phyloP scores from a whole-genome alignment of 2,329 filamentous ascomycete genomes.

The Lachnellula cervina region DNA sequence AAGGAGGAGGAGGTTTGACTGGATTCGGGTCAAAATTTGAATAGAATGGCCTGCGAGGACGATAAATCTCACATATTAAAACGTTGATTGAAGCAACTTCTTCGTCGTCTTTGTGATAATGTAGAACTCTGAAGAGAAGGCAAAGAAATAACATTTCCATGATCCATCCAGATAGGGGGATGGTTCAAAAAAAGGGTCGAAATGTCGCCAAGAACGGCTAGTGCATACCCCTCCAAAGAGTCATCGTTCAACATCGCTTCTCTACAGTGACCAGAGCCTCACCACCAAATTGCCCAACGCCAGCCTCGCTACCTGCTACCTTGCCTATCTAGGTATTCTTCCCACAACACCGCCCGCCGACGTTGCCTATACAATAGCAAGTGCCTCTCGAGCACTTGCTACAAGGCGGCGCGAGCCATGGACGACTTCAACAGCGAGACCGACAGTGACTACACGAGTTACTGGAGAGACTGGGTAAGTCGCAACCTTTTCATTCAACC shows the following conservation, averaged over 20 bases:
- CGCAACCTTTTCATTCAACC: slow-evolving; percentile 15
- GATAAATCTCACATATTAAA: too few species aligned
- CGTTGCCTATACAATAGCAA: slow-evolving; percentile 25
- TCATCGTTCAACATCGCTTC: neutral
- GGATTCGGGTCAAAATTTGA: neutral
- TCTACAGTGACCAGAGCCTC: slow-evolving; percentile 7
- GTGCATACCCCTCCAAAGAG: slow-evolving; percentile 5
- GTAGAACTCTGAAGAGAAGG: too few species aligned
- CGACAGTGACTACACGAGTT: slow-evolving; percentile 98
- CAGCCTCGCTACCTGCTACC: slow-evolving; percentile 5
- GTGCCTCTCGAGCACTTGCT: slow-evolving; percentile 28
- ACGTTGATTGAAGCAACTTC: too few species aligned
- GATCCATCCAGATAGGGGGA: too few species aligned
- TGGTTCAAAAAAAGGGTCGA: neutral
- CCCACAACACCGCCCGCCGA: slow-evolving; percentile 6
- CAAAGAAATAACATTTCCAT: too few species aligned
- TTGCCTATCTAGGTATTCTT: neutral
- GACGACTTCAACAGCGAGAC: slow-evolving; percentile 98
- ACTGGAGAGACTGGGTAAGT: slow-evolving; percentile 98
- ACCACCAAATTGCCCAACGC: slow-evolving; percentile 7
- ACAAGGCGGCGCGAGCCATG: slow-evolving; percentile 49
- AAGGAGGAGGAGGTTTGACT: neutral
- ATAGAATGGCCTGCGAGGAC: neutral
- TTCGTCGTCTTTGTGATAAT: too few species aligned
- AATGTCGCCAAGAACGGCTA: neutral